Conservation (phyloP, 2,329 filamentous ascomycete genomes). For the Ophiostoma perfectum region DNA sequence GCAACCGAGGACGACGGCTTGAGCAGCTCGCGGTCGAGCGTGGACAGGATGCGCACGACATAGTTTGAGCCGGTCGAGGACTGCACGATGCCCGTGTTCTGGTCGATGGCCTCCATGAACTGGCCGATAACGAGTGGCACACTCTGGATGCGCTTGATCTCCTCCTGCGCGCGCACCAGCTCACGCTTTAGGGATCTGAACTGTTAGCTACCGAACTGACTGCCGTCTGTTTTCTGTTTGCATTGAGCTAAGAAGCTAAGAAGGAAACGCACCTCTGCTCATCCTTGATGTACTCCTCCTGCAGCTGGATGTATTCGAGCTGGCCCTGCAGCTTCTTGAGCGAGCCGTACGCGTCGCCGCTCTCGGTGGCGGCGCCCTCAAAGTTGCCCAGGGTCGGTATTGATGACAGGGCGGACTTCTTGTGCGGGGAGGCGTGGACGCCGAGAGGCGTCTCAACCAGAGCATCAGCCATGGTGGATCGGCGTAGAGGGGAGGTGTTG, state of each 20-base stretch:
- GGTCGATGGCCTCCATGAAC: constrained; percentile 99
- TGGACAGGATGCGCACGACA: constrained; percentile 95
- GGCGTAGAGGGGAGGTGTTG: neutral
- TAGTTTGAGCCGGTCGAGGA: constrained; percentile 98
- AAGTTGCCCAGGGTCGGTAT: constrained; percentile 88
- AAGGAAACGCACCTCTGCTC: constrained; percentile 68
- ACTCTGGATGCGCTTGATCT: constrained; percentile 99
- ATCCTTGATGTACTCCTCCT: constrained; percentile 99
- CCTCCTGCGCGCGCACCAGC: constrained; percentile 93
- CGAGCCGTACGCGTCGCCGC: constrained; percentile 86
- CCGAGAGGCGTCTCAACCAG: constrained; percentile 70
- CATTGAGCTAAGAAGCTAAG: too few relatives aligned
- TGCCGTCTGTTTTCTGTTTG: neutral
- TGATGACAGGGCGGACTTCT: constrained; percentile 70
- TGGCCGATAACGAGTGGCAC: constrained; percentile 97
- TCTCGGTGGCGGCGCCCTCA: constrained; percentile 74
- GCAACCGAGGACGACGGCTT: constrained; percentile 98
- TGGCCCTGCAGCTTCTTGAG: constrained; percentile 96
- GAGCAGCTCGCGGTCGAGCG: constrained; percentile 93
- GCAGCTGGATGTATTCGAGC: constrained; percentile 95
- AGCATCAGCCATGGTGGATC: constrained; percentile 69
- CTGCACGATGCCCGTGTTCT: constrained; percentile 98
- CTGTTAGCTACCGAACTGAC: constrained; percentile 10
- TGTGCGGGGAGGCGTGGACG: constrained; percentile 68
- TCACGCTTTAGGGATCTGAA: constrained; percentile 88